Evolutionary conservation across 164 flowering plant species (phyloP).

Genomic region (Malania oleifera): DNA sequence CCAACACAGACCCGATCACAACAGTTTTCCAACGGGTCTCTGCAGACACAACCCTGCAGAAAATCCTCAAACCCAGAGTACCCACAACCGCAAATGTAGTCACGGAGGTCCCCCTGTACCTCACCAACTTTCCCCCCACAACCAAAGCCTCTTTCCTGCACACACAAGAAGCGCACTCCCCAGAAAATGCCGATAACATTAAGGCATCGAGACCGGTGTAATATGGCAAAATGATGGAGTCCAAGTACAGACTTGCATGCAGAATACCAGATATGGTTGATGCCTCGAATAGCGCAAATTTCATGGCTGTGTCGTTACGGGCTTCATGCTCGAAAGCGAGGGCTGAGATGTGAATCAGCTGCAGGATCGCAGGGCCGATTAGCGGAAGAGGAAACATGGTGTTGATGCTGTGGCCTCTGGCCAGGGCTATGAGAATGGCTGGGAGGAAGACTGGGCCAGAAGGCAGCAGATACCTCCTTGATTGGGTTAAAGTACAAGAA

Average conservation of each 20-base stretch:
- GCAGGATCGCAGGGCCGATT: slow-evolving; percentile 44
- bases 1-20: slow-evolving; percentile 18
- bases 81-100: slow-evolving; percentile 34
- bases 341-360: slow-evolving; percentile 40
- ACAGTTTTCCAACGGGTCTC: slow-evolving; percentile 12
- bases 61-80: slow-evolving; percentile 32
- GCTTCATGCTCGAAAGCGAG: slow-evolving; percentile 31
- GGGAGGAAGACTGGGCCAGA: slow-evolving; percentile 53
- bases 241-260: slow-evolving; percentile 45
- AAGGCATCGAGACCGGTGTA: slow-evolving; percentile 53
- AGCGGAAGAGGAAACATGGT: slow-evolving; percentile 31
- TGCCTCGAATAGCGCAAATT: slow-evolving; percentile 29
- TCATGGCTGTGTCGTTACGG: slow-evolving; percentile 19
- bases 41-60: slow-evolving; percentile 16
- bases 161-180: slow-evolving; percentile 46
- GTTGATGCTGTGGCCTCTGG: slow-evolving; percentile 43
- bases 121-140: slow-evolving; percentile 37
- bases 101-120: slow-evolving; percentile 40
- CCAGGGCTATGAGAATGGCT: slow-evolving; percentile 32
- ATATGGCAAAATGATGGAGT: slow-evolving; percentile 43
- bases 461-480: slow-evolving; percentile 37
- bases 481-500: not conserved
- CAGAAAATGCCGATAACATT: slow-evolving; percentile 35
- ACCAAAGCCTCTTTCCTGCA: slow-evolving; percentile 38
- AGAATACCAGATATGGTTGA: slow-evolving; percentile 47